Evolutionary conservation across 2,329 filamentous ascomycete genomes (phyloP).

Genomic region (Ophiostoma sp.): DNA sequence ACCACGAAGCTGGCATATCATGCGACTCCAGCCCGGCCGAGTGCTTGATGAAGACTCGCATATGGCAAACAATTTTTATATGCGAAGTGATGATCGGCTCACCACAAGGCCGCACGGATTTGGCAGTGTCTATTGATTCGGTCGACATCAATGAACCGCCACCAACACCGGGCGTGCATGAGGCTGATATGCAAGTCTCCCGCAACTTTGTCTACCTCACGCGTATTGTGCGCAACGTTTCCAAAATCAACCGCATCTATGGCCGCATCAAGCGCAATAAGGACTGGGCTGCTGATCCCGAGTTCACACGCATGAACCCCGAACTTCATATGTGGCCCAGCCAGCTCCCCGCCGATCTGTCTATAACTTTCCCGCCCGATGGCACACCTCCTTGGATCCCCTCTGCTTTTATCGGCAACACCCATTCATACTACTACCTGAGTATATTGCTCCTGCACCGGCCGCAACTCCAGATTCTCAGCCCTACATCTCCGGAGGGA

Average conservation of each 20-base stretch:
- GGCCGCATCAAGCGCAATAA: constrained; percentile 60
- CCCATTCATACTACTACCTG: constrained; percentile 85
- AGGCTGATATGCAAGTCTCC: constrained; percentile 69
- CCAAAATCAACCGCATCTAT: constrained; percentile 70
- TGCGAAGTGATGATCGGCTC: constrained; percentile 91
- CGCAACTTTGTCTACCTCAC: constrained; percentile 80
- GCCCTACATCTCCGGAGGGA: constrained; percentile 63
- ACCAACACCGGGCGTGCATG: constrained; percentile 61
- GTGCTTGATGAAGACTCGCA: constrained; percentile 75
- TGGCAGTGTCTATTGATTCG: constrained; percentile 67
- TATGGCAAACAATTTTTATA: constrained; percentile 85
- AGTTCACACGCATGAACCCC: constrained; percentile 73
- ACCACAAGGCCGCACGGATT: constrained; percentile 80
- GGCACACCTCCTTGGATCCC: constrained; percentile 77
- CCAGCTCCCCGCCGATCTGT: constrained; percentile 72
- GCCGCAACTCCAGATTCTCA: constrained; percentile 74
- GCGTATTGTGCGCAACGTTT: constrained; percentile 70
- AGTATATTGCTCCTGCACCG: constrained; percentile 81
- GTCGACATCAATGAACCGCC: constrained; percentile 68
- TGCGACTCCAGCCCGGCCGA: constrained; percentile 68
- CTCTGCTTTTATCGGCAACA: constrained; percentile 81
- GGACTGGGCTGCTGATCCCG: constrained; percentile 82
- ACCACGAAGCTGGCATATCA: constrained; percentile 64
- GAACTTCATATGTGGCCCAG: constrained; percentile 69
- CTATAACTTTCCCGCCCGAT: constrained; percentile 70